Evolutionary conservation across 148 eudicot genomes (phyloP).

Genomic region (Nepenthes gracilis): DNA sequence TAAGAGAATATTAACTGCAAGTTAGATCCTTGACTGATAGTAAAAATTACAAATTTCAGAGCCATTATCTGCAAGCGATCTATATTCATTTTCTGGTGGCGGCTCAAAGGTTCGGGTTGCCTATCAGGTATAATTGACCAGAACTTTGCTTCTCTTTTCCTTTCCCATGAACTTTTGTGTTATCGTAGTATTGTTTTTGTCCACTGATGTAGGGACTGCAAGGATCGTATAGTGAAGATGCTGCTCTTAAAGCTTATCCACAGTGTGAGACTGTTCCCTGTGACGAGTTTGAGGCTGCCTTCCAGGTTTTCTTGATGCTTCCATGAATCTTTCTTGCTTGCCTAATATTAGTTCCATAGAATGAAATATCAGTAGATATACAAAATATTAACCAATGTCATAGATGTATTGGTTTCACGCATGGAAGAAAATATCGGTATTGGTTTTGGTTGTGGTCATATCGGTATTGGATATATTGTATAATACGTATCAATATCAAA

Average conservation of each 20-base stretch:
- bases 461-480: too few species aligned
- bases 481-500: too few species aligned
- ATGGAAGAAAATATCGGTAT: too few species aligned
- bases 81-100: constrained; percentile 20
- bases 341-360: background rate
- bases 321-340: constrained; percentile 1
- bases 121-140: constrained; percentile 26
- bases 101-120: constrained; percentile 46
- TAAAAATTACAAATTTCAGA: constrained; percentile 18
- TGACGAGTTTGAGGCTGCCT: constrained; percentile 53
- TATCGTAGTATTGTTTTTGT: background rate
- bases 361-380: too few species aligned
- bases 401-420: too few species aligned
- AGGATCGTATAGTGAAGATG: constrained; percentile 60
- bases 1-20: too few species aligned
- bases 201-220: constrained; percentile 33
- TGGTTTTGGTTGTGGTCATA: too few species aligned
- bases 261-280: constrained; percentile 50
- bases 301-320: constrained; percentile 26
- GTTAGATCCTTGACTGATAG: too few species aligned
- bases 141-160: background rate
- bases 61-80: constrained; percentile 37
- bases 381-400: too few species aligned
- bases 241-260: constrained; percentile 51
- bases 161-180: background rate